Evolutionary conservation across 805 yeast genomes (phyloP).

Genomic region (Kodamaea leandrae): DNA sequence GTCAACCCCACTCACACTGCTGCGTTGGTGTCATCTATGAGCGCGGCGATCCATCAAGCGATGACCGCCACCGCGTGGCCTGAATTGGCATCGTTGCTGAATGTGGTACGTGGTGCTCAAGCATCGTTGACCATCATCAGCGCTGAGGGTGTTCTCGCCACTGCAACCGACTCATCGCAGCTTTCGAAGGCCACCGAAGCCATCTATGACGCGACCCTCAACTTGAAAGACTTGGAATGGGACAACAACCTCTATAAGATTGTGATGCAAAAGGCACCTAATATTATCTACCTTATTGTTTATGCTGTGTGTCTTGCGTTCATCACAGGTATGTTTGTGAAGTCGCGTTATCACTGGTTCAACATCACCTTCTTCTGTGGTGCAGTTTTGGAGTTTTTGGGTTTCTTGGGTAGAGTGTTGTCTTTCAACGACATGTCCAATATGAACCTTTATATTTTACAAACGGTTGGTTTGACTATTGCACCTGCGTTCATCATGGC

Average conservation of each 20-base stretch:
- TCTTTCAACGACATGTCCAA: constrained; percentile 7
- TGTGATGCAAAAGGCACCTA: constrained; percentile 13
- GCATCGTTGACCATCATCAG: constrained; percentile 35
- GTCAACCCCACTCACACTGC: constrained; percentile 25
- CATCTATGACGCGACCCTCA: constrained; percentile 31
- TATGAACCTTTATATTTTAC: constrained; percentile 8
- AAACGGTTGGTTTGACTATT: constrained; percentile 12
- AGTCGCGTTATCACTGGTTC: constrained; percentile 20
- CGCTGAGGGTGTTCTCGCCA: constrained; percentile 35
- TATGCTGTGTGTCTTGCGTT: constrained; percentile 13
- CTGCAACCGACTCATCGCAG: constrained; percentile 30
- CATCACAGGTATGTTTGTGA: constrained; percentile 14
- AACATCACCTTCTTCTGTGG: constrained; percentile 13
- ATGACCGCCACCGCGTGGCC: constrained; percentile 21
- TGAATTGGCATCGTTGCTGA: constrained; percentile 22
- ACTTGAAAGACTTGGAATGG: constrained; percentile 27
- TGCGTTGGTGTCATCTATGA: constrained; percentile 15
- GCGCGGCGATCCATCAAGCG: constrained; percentile 7
- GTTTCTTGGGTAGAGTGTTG: constrained; percentile 12
- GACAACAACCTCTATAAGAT: constrained; percentile 22
- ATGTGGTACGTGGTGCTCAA: constrained; percentile 30
- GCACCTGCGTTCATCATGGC: constrained; percentile 16
- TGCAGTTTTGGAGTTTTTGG: constrained; percentile 11
- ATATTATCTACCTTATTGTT: constrained; percentile 15
- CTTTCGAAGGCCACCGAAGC: constrained; percentile 30